Evolutionary conservation across 345 rosid species (phyloP).

Genomic region (Mangifera indica): DNA sequence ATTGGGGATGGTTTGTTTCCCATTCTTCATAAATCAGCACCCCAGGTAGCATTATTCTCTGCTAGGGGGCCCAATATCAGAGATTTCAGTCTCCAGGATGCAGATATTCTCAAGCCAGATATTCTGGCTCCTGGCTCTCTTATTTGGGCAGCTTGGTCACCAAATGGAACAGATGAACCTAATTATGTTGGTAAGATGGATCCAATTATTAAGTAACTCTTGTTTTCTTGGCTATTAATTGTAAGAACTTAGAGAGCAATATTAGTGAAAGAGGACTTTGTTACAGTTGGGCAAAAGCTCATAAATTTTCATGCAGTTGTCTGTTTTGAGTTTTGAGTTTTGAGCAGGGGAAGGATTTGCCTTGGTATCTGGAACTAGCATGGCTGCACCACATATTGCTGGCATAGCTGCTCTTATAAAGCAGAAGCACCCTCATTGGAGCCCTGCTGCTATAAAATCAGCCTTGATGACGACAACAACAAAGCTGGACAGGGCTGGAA

Average conservation of each 20-base stretch:
- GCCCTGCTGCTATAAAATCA: conserved; percentile 97
- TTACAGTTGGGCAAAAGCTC: neutral
- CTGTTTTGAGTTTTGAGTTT: conserved; percentile 28
- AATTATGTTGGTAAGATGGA: conserved; percentile 67
- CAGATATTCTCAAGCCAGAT: conserved; percentile 98
- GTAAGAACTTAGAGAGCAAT: neutral
- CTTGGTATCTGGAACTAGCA: conserved; percentile 94
- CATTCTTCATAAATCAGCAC: conserved; percentile 94
- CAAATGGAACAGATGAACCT: conserved; percentile 94
- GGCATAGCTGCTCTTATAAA: conserved; percentile 98
- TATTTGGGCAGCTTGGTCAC: conserved; percentile 99
- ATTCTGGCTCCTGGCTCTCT: conserved; percentile 95
- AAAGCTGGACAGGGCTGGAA: conserved; percentile 76
- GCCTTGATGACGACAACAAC: conserved; percentile 94
- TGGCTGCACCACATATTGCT: conserved; percentile 99
- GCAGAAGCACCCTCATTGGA: conserved; percentile 95
- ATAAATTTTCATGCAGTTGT: conserved; percentile 6
- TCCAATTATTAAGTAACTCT: conserved; percentile 3
- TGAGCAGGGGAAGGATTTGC: conserved; percentile 96
- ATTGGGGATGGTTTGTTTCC: conserved; percentile 95
- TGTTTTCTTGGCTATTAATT: conserved; percentile 9
- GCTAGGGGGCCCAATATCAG: conserved; percentile 95
- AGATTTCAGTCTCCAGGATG: conserved; percentile 93
- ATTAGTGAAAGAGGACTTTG: conserved; percentile 7
- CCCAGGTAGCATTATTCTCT: conserved; percentile 93